phyloP scores from a whole-genome alignment of 2,329 filamentous ascomycete genomes.

The Diaporthe amygdali region DNA sequence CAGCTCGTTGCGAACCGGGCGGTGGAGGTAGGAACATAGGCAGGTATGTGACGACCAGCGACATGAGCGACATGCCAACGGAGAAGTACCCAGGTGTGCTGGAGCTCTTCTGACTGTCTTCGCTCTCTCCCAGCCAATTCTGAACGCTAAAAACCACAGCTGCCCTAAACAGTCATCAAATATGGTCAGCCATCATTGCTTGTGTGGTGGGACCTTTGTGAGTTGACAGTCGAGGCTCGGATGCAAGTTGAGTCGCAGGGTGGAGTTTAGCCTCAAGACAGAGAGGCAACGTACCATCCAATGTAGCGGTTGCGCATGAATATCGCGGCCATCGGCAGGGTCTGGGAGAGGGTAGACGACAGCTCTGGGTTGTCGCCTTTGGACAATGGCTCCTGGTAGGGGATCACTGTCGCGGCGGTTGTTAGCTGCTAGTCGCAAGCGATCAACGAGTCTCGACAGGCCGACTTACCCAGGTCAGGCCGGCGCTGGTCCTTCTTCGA shows the following conservation, averaged over 20 bases:
- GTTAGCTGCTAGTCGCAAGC: slow-evolving; percentile 3
- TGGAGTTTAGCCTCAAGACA: background rate
- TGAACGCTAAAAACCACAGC: slow-evolving; percentile 77
- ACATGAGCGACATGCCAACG: slow-evolving; percentile 43
- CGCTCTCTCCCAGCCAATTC: slow-evolving; percentile 78
- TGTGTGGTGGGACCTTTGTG: background rate
- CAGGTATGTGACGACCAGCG: slow-evolving; percentile 41
- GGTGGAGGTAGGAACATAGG: slow-evolving; percentile 41
- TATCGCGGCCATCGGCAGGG: slow-evolving; percentile 94
- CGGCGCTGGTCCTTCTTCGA: slow-evolving; percentile 48
- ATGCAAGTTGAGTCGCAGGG: background rate
- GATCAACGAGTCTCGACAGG: background rate
- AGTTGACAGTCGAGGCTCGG: background rate
- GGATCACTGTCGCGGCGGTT: slow-evolving; percentile 68
- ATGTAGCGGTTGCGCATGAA: slow-evolving; percentile 88
- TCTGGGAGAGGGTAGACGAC: slow-evolving; percentile 73
- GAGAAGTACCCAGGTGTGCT: slow-evolving; percentile 64
- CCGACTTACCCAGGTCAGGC: slow-evolving; percentile 47
- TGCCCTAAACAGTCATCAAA: slow-evolving; percentile 54
- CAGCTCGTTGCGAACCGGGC: slow-evolving; percentile 29
- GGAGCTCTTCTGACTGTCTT: slow-evolving; percentile 66
- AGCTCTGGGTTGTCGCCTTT: slow-evolving; percentile 72
- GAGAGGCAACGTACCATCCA: slow-evolving; percentile 58
- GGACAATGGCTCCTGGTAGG: slow-evolving; percentile 78
- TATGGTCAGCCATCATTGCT: background rate